A percentile compares a stretch with the other conserved stretches of the same genome.
phyloP scores from a whole-genome alignment of 345 rosid genomes.

The Gynandropsis gynandra region DNA sequence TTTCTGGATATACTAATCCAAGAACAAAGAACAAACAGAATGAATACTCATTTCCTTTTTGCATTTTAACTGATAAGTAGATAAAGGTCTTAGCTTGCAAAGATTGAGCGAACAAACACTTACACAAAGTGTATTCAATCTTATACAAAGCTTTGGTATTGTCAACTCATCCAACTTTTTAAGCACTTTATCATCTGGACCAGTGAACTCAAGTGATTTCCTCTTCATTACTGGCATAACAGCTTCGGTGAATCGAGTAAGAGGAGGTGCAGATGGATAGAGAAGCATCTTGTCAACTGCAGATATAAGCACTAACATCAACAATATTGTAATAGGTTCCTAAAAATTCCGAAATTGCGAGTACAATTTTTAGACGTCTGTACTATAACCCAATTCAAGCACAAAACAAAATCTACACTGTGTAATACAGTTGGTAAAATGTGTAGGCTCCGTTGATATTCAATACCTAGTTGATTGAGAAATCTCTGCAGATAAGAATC shows the following conservation, averaged over 20 bases:
- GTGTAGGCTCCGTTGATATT: slow-evolving; percentile 11
- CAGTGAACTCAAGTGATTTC: slow-evolving; percentile 44
- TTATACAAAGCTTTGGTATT: slow-evolving; percentile 72
- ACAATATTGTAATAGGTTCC: slow-evolving; percentile 17
- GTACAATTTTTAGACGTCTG: too few relatives aligned
- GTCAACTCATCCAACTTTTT: slow-evolving; percentile 55
- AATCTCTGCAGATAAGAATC: slow-evolving; percentile 68
- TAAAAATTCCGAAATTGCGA: too few relatives aligned
- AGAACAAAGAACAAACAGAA: slow-evolving; percentile 8
- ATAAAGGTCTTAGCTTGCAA: slow-evolving; percentile 15
- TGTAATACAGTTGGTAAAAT: slow-evolving; percentile 1
- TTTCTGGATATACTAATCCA: slow-evolving; percentile 71
- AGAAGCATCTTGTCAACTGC: slow-evolving; percentile 78
- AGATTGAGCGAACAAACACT: slow-evolving; percentile 17
- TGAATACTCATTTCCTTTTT: not conserved
- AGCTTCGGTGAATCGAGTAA: slow-evolving; percentile 75
- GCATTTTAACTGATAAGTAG: not conserved
- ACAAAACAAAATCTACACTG: too few relatives aligned
- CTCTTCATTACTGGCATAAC: slow-evolving; percentile 54
- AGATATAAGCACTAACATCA: slow-evolving; percentile 23
- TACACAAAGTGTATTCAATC: slow-evolving; percentile 87
- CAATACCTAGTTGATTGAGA: slow-evolving; percentile 66
- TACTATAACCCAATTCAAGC: too few relatives aligned
- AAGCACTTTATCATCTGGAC: slow-evolving; percentile 42
- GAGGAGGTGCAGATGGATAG: slow-evolving; percentile 79